Evolutionary conservation across 768 basidiomycete species (phyloP).

Genomic region (Ramaria sp.): DNA sequence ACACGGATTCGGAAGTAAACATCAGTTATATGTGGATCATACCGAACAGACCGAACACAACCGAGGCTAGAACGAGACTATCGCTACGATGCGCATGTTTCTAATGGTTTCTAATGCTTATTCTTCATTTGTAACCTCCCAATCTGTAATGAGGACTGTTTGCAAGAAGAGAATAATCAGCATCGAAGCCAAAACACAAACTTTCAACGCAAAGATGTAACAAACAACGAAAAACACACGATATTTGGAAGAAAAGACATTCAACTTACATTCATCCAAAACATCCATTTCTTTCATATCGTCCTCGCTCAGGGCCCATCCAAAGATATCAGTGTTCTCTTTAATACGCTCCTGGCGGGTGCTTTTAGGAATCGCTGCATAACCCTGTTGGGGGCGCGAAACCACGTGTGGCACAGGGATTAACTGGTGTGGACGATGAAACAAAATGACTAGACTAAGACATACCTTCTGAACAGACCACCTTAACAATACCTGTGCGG

Average conservation of each 20-base stretch:
- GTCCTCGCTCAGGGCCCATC: constrained; percentile 28
- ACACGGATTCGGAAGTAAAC: no score
- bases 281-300: constrained; percentile 27
- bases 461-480: constrained; percentile 69
- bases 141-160: constrained; percentile 5
- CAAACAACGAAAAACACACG: neutral
- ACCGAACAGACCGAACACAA: no score
- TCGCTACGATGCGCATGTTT: neutral
- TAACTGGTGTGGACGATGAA: neutral
- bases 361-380: constrained; percentile 35
- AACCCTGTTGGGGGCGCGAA: constrained; percentile 18
- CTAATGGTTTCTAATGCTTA: neutral
- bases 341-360: constrained; percentile 27
- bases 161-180: neutral
- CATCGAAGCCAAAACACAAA: neutral
- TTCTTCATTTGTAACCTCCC: constrained; percentile 8
- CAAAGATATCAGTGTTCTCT: constrained; percentile 32
- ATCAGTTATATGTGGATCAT: no score
- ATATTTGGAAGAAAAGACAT: neutral
- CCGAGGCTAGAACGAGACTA: no score
- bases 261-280: constrained; percentile 13
- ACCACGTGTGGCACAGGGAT: neutral
- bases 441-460: neutral
- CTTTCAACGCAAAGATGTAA: no score
- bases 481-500: constrained; percentile 55